Conservation (phyloP, 176 grass and related monocot genomes). For the Leersia perrieri region DNA sequence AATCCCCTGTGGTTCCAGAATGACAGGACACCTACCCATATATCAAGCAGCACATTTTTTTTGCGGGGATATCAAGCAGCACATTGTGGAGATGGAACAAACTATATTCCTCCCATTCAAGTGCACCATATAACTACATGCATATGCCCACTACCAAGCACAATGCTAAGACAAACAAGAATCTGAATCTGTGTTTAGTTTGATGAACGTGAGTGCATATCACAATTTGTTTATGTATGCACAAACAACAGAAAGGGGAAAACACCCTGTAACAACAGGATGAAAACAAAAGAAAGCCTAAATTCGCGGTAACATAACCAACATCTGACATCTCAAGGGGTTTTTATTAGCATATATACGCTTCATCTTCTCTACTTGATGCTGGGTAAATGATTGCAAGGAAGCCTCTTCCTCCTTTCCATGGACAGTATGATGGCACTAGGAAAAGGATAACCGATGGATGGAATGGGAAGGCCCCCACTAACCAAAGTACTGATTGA, state of each 20-base stretch:
- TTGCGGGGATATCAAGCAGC: conserved; percentile 20
- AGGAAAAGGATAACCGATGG: conserved; percentile 34
- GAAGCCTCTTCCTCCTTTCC: conserved; percentile 32
- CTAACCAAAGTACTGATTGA: conserved; percentile 39
- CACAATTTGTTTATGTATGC: background rate
- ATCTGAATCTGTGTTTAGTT: background rate
- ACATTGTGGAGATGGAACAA: background rate
- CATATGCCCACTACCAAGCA: conserved; percentile 13
- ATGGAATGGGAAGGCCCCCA: conserved; percentile 31
- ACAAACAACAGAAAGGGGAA: background rate
- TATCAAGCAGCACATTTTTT: conserved; percentile 10
- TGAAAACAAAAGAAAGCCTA: conserved; percentile 16
- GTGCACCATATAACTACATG: background rate
- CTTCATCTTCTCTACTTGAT: background rate
- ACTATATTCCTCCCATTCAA: background rate
- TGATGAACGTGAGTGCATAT: background rate
- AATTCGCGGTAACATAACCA: conserved; percentile 20
- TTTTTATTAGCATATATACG: background rate
- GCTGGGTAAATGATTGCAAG: conserved; percentile 42
- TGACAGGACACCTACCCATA: conserved; percentile 18
- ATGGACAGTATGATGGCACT: conserved; percentile 43
- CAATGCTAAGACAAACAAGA: background rate
- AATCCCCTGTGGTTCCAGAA: conserved; percentile 19
- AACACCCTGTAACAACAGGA: background rate
- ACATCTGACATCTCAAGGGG: background rate